Evolutionary conservation across 768 basidiomycete species (phyloP).

Genomic region (Trametes elegans): DNA sequence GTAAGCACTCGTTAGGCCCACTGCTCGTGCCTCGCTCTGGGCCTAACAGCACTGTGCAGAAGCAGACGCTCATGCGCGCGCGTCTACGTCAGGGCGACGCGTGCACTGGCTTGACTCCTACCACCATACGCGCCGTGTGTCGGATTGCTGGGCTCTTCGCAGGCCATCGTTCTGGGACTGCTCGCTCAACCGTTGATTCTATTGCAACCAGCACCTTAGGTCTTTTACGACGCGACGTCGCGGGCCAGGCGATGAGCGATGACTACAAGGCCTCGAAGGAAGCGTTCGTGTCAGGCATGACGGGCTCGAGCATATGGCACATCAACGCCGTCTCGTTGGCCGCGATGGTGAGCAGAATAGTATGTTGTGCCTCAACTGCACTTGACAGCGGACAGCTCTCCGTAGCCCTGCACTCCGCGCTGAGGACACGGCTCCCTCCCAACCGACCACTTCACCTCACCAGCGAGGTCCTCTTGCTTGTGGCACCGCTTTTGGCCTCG

Average conservation of each 20-base stretch:
- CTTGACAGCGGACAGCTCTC: constrained; percentile 52
- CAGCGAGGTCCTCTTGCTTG: constrained; percentile 63
- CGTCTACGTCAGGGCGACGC: too few relatives aligned
- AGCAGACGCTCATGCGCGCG: too few relatives aligned
- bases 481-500: constrained; percentile 75
- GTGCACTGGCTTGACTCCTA: too few relatives aligned
- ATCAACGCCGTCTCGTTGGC: constrained; percentile 68
- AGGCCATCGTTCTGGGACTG: neutral
- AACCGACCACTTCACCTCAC: constrained; percentile 38
- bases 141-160: too few relatives aligned
- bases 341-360: constrained; percentile 50
- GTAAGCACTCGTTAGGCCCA: too few relatives aligned
- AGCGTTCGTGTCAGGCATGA: constrained; percentile 73
- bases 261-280: constrained; percentile 79
- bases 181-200: neutral
- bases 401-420: constrained; percentile 64
- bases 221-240: too few relatives aligned
- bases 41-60: too few relatives aligned
- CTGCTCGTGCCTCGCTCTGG: too few relatives aligned
- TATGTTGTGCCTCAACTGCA: neutral
- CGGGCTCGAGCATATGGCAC: constrained; percentile 66
- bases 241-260: constrained; percentile 6
- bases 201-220: neutral
- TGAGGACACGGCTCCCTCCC: constrained; percentile 47
- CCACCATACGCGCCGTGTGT: too few relatives aligned